Percentiles rank a stretch among this genome's conserved stretches.
Conservation (phyloP, 1,139 yeast species). For the Kodamaea ohmeri region DNA sequence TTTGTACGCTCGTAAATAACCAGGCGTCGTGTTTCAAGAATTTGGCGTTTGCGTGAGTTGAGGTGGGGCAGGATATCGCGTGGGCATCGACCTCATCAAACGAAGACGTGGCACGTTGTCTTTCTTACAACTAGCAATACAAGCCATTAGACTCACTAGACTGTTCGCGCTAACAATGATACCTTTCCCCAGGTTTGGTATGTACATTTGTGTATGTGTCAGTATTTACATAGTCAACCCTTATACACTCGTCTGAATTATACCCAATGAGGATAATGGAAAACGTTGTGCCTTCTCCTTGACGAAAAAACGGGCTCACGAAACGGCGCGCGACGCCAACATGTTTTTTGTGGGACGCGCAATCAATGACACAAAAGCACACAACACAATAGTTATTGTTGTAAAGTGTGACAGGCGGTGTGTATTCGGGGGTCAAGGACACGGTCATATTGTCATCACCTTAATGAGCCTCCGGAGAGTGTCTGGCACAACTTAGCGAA, state of each 20-base stretch:
- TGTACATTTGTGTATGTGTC: slow-evolving; percentile 4
- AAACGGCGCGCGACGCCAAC: slow-evolving; percentile 1
- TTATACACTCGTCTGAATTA: slow-evolving; percentile 6
- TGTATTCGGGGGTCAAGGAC: too few species aligned
- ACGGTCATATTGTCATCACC: too few species aligned
- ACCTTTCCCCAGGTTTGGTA: slow-evolving; percentile 1
- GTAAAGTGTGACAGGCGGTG: background rate
- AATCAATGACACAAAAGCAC: background rate
- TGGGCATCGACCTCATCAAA: background rate
- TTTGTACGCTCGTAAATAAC: too few species aligned
- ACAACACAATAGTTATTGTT: background rate
- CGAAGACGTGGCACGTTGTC: background rate
- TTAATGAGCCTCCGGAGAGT: too few species aligned
- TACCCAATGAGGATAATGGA: slow-evolving; percentile 5
- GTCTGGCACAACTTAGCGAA: too few species aligned
- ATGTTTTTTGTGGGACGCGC: slow-evolving; percentile 1
- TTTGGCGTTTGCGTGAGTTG: background rate
- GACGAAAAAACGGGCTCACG: slow-evolving; percentile 1
- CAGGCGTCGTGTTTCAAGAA: slow-evolving; percentile 1
- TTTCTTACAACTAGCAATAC: too few species aligned
- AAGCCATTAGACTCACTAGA: background rate
- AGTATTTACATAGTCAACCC: slow-evolving; percentile 5
- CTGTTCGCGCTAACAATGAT: background rate
- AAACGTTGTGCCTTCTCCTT: slow-evolving; percentile 6
- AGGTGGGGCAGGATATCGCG: background rate